phyloP scores from a whole-genome alignment of 805 yeast species.

The Wickerhamiella brachini region DNA sequence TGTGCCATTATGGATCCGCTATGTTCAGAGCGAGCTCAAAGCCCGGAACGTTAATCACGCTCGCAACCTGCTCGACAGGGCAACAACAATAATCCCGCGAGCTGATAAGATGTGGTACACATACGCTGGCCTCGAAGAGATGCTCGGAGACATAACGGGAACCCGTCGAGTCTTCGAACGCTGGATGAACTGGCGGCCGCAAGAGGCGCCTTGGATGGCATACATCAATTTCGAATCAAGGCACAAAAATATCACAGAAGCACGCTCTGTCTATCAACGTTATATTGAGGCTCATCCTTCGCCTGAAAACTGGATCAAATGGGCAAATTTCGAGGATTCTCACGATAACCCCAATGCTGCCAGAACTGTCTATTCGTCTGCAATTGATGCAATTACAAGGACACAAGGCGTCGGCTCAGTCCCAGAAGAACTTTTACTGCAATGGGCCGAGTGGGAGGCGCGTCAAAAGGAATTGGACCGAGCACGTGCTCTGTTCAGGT shows the following conservation, averaged over 20 bases:
- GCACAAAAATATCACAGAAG: conserved; percentile 43
- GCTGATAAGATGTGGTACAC: conserved; percentile 79
- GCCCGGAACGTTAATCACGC: conserved; percentile 74
- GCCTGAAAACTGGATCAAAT: conserved; percentile 52
- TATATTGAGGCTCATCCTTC: conserved; percentile 41
- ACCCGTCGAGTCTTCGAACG: conserved; percentile 55
- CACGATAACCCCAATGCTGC: conserved; percentile 31
- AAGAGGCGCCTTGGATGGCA: conserved; percentile 53
- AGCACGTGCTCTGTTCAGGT: conserved; percentile 41
- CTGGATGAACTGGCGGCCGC: conserved; percentile 75
- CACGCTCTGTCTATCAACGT: conserved; percentile 42
- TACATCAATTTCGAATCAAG: conserved; percentile 61
- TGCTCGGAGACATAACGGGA: conserved; percentile 46
- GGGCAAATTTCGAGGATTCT: conserved; percentile 59
- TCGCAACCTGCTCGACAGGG: conserved; percentile 68
- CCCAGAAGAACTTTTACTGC: conserved; percentile 29
- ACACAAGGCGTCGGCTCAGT: conserved; percentile 15
- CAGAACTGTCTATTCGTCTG: conserved; percentile 52
- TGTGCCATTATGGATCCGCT: conserved; percentile 76
- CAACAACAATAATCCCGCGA: conserved; percentile 57
- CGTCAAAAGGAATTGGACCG: conserved; percentile 47
- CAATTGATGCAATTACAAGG: conserved; percentile 39
- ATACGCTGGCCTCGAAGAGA: conserved; percentile 72
- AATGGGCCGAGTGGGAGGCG: conserved; percentile 66
- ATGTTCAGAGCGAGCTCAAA: conserved; percentile 64